Evolutionary conservation across 1,139 yeast genomes (phyloP).

Genomic region (Dujonia santamariae): DNA sequence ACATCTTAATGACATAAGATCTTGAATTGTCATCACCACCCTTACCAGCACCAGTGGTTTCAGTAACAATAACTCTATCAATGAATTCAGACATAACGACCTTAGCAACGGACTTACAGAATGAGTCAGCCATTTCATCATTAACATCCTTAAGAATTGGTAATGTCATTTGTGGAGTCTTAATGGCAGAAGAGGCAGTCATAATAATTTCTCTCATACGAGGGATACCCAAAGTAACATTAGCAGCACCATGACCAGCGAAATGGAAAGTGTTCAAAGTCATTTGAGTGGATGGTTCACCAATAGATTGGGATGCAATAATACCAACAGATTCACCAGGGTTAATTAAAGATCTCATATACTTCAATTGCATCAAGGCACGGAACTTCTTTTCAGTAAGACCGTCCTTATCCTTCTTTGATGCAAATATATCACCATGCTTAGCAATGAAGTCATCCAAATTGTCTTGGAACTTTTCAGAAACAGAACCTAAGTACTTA

Average conservation of each 20-base stretch:
- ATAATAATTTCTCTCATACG: conserved; percentile 99
- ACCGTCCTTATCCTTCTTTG: conserved; percentile 49
- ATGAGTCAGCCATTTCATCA: conserved; percentile 86
- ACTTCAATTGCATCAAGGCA: conserved; percentile 96
- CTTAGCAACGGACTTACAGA: conserved; percentile 86
- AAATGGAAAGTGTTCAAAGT: conserved; percentile 99
- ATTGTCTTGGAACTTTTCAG: conserved; percentile 82
- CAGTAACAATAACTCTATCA: conserved; percentile 81
- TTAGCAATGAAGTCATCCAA: conserved; percentile 65
- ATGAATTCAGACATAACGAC: conserved; percentile 86
- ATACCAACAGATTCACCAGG: conserved; percentile 99
- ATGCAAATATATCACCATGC: conserved; percentile 54
- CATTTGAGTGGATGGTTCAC: conserved; percentile 99
- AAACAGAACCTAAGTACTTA: conserved; percentile 87
- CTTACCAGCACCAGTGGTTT: conserved; percentile 63
- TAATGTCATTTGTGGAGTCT: conserved; percentile 97
- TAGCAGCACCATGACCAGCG: conserved; percentile 99
- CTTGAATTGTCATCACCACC: conserved; percentile 59
- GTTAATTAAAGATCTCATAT: conserved; percentile 90
- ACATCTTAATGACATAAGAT: conserved; percentile 69
- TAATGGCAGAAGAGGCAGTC: conserved; percentile 95
- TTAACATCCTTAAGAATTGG: conserved; percentile 77
- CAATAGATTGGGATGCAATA: conserved; percentile 96
- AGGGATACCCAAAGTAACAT: conserved; percentile 98
- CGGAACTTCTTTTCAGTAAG: conserved; percentile 85